phyloP scores from a whole-genome alignment of 768 basidiomycete species.

The Termitomyces sp. region DNA sequence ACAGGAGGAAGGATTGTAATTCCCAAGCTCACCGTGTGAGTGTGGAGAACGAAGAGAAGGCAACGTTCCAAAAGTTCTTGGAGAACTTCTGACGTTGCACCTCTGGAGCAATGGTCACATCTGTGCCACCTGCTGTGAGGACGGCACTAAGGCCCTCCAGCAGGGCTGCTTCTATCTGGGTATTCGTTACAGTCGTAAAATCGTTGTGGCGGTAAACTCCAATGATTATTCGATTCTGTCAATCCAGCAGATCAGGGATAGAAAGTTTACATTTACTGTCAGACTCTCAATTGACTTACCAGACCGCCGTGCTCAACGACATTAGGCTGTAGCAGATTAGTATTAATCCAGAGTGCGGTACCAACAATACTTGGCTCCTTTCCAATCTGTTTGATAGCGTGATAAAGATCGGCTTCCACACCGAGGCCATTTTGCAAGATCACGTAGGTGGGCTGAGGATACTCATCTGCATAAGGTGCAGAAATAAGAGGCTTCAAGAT shows the following conservation, averaged over 20 bases:
- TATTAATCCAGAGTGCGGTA: constrained; percentile 48
- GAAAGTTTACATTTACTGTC: neutral
- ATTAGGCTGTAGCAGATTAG: constrained; percentile 42
- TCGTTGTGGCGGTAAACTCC: constrained; percentile 51
- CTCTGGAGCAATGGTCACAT: constrained; percentile 43
- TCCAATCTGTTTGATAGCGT: constrained; percentile 37
- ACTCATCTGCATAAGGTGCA: constrained; percentile 35
- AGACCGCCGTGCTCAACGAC: constrained; percentile 46
- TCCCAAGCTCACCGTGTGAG: constrained; percentile 33
- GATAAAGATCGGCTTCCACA: constrained; percentile 62
- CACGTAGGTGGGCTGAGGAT: constrained; percentile 53
- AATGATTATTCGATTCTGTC: constrained; percentile 44
- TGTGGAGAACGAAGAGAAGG: constrained; percentile 47
- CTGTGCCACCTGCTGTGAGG: constrained; percentile 42
- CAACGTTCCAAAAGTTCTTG: constrained; percentile 64
- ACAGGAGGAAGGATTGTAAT: neutral
- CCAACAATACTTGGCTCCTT: constrained; percentile 48
- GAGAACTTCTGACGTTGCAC: constrained; percentile 58
- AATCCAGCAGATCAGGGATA: neutral
- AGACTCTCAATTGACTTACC: constrained; percentile 27
- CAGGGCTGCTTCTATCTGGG: constrained; percentile 32
- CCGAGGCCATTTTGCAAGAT: constrained; percentile 70
- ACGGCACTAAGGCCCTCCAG: constrained; percentile 41
- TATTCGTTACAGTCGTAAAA: constrained; percentile 34
- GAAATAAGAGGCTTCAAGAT: constrained; percentile 54